A percentile compares a stretch with the other conserved stretches of the same genome.
phyloP scores from a whole-genome alignment of 2,329 filamentous ascomycete species.

The Neofusicoccum laricinum region DNA sequence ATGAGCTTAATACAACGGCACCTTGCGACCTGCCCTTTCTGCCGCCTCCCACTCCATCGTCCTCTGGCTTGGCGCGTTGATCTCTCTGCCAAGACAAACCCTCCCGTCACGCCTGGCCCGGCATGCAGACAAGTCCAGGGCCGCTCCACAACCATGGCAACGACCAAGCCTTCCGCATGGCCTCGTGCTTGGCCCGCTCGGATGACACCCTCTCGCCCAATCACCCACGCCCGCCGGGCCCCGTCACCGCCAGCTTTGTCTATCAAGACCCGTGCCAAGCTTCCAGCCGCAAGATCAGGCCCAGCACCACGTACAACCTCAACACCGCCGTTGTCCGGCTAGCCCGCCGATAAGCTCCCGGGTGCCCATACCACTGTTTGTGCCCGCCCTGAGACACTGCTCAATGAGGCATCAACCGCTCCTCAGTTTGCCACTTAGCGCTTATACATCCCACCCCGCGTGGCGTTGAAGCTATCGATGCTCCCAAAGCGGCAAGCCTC shows the following conservation, averaged over 20 bases:
- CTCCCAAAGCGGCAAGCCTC: neutral
- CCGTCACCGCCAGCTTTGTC: neutral
- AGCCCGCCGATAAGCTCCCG: neutral
- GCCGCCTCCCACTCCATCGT: neutral
- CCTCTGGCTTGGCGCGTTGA: neutral
- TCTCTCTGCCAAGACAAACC: neutral
- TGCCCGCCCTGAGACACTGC: neutral
- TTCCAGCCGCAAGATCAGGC: neutral
- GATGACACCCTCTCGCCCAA: conserved; percentile 5
- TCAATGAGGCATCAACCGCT: neutral
- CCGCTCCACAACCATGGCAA: neutral
- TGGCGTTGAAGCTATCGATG: neutral
- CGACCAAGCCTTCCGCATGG: neutral
- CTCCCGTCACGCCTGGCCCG: neutral
- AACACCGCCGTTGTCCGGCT: neutral
- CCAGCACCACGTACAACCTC: neutral
- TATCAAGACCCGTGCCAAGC: neutral
- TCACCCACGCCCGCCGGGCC: neutral
- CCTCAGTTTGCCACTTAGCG: neutral
- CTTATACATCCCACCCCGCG: neutral
- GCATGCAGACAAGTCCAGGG: neutral
- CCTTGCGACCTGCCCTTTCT: conserved; percentile 15
- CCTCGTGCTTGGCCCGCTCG: conserved; percentile 11
- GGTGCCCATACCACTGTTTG: neutral
- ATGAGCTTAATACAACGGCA: conserved; percentile 13